Evolutionary conservation across 2,329 filamentous ascomycete genomes (phyloP).

Genomic region (Colletotrichum costaricense): DNA sequence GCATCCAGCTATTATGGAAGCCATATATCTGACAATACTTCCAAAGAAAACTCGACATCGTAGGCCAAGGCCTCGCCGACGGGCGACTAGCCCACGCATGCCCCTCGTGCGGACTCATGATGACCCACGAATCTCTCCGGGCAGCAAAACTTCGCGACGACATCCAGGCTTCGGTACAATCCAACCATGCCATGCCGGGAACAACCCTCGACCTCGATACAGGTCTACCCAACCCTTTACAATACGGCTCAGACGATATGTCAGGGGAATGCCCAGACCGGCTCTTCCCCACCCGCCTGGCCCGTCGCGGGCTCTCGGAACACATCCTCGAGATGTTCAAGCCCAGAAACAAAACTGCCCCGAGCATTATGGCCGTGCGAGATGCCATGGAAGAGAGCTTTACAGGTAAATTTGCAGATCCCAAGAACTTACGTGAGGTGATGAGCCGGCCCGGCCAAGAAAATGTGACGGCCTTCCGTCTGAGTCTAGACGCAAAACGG

Average conservation of each 20-base stretch:
- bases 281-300: slow-evolving; percentile 31
- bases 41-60: slow-evolving; percentile 40
- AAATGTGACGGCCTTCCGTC: slow-evolving; percentile 11
- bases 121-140: slow-evolving; percentile 67
- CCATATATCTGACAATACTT: not conserved
- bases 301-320: slow-evolving; percentile 22
- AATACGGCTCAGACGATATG: not conserved
- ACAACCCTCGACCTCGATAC: slow-evolving; percentile 63
- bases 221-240: slow-evolving; percentile 45
- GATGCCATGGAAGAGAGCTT: slow-evolving; percentile 29
- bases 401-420: slow-evolving; percentile 31
- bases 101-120: slow-evolving; percentile 52
- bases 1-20: too few species aligned
- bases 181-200: slow-evolving; percentile 65
- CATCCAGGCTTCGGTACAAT: slow-evolving; percentile 53
- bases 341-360: not conserved
- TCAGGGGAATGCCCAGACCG: slow-evolving; percentile 14
- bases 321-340: slow-evolving; percentile 23
- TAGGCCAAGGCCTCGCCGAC: slow-evolving; percentile 63
- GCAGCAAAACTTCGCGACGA: slow-evolving; percentile 70
- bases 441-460: slow-evolving; percentile 20
- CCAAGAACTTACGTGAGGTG: slow-evolving; percentile 18
- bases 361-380: slow-evolving; percentile 19
- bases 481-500: slow-evolving; percentile 41
- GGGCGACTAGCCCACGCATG: slow-evolving; percentile 60